A percentile compares a stretch with the other conserved stretches of the same genome.
Evolutionary conservation across 495 filamentous ascomycete genomes (phyloP).

Genomic region (Penicillium angulare): DNA sequence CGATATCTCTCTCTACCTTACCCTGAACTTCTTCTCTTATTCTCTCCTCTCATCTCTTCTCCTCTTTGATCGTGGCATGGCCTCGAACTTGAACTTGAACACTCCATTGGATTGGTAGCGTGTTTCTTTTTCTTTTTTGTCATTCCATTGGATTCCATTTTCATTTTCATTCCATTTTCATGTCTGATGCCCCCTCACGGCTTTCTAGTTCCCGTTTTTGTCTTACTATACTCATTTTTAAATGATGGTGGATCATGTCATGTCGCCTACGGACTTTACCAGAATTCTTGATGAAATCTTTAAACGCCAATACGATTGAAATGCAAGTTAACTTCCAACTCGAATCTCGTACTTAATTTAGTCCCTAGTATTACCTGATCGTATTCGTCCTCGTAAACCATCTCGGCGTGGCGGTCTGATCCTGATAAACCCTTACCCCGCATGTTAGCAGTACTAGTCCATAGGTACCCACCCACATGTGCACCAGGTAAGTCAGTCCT

Average conservation of each 20-base stretch:
- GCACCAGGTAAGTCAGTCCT: no score
- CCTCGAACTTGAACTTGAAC: no score
- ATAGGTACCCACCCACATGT: no score
- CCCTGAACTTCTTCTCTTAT: no score
- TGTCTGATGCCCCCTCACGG: background rate
- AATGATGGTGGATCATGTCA: constrained; percentile 15
- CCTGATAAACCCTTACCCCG: constrained; percentile 17
- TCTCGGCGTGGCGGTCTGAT: no score
- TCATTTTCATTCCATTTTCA: constrained; percentile 2
- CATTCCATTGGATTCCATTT: no score
- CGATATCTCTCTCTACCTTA: background rate
- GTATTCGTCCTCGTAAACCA: no score
- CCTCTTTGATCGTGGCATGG: constrained; percentile 24
- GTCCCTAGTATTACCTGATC: background rate
- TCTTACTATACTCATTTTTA: constrained; percentile 24
- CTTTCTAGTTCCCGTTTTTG: constrained; percentile 20
- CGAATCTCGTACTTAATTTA: background rate
- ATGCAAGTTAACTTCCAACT: constrained; percentile 15
- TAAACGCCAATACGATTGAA: constrained; percentile 21
- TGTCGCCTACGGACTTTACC: constrained; percentile 12
- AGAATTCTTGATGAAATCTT: constrained; percentile 12
- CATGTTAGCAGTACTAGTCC: no score
- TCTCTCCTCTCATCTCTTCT: background rate
- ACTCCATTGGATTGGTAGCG: no score
- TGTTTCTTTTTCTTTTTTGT: no score